Percentiles rank a stretch among this genome's conserved stretches.
Evolutionary conservation across 2,329 filamentous ascomycete genomes (phyloP).

Genomic region (Chaetomium globosum): DNA sequence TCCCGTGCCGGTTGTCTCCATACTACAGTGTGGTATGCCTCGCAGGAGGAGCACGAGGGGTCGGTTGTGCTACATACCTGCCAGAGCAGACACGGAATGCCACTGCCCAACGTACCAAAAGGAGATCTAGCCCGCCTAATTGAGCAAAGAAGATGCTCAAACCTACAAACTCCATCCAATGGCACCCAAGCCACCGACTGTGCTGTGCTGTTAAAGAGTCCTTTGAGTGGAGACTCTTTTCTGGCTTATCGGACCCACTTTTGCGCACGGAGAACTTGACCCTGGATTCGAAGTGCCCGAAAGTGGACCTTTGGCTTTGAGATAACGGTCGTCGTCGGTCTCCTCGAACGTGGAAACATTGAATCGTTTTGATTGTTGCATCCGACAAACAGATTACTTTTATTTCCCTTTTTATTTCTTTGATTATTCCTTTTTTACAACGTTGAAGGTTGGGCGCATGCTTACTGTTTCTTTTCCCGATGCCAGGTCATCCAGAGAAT

Average conservation of each 20-base stretch:
- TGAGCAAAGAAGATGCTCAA: constrained; percentile 11
- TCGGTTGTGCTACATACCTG: constrained; percentile 25
- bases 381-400: neutral
- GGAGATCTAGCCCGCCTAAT: constrained; percentile 22
- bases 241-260: constrained; percentile 1
- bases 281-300: too few species aligned
- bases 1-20: constrained; percentile 11
- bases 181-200: too few species aligned
- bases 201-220: too few species aligned
- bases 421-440: neutral
- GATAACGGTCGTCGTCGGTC: neutral
- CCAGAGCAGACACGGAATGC: neutral
- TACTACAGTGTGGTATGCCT: neutral
- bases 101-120: constrained; percentile 7
- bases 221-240: too few species aligned
- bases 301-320: too few species aligned
- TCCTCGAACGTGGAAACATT: neutral
- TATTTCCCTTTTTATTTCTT: neutral
- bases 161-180: constrained; percentile 20
- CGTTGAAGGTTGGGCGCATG: neutral
- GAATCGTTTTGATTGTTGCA: neutral
- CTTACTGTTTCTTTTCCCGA: neutral
- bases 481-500: neutral
- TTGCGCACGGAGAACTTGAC: constrained; percentile 7
- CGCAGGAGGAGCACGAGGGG: constrained; percentile 28